These are phyloP conservation scores for Colletotrichum costaricense DNA, from an alignment of 2,329 filamentous ascomycete genomes.

Conservation along the genomic window DNA sequence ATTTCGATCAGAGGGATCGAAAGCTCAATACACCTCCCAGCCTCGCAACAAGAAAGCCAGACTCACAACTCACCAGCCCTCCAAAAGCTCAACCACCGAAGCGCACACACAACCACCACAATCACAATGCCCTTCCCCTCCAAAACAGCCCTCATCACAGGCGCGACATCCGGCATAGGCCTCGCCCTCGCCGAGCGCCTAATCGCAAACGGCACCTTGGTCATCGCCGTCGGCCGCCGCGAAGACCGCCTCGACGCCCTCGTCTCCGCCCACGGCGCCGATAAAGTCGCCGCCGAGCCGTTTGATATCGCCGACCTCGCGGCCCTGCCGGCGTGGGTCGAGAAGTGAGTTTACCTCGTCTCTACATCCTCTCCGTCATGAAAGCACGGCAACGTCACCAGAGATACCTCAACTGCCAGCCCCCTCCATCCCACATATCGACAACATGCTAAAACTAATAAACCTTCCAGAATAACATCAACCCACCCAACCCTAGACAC, in stretches of 20 bases:
- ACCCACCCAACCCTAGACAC: conserved; percentile 63
- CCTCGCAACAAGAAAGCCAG: too few species aligned
- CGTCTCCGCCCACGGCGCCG: conserved; percentile 56
- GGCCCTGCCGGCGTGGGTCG: conserved; percentile 54
- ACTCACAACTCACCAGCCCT: neutral
- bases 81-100: neutral
- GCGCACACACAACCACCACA: neutral
- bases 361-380: neutral
- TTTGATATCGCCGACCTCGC: conserved; percentile 59
- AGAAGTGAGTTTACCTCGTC: conserved; percentile 42
- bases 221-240: conserved; percentile 67
- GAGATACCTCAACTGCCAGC: neutral
- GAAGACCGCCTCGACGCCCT: conserved; percentile 63
- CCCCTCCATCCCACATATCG: neutral
- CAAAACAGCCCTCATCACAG: conserved; percentile 65
- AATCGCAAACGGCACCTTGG: conserved; percentile 58
- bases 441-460: neutral
- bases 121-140: conserved; percentile 63
- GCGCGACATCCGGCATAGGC: conserved; percentile 66
- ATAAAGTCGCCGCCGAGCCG: conserved; percentile 48
- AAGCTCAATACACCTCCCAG: too few species aligned
- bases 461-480: conserved; percentile 44
- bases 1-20: too few species aligned
- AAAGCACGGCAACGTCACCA: neutral
- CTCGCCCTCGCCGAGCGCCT: conserved; percentile 54